Base-by-base conservation (phyloP, 352 stramenopile species). In the Globisporangium canariense region DNA sequence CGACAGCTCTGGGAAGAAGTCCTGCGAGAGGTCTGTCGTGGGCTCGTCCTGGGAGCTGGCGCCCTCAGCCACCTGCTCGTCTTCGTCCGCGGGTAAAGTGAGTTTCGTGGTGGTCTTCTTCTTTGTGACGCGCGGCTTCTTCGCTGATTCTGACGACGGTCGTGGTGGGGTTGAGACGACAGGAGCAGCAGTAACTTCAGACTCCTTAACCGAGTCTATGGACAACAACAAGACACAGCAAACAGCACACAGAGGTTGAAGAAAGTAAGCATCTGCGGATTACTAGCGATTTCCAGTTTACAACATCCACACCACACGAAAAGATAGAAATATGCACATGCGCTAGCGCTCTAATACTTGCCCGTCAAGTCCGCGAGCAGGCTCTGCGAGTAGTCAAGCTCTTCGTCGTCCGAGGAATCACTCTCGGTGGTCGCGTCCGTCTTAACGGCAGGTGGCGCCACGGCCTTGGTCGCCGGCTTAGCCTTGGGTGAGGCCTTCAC, bases 371-470 rank as follows among this genome's bases (percentile, higher is more conserved):
- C 80, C 38, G 83, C 83, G 41, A 93, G 67, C 7, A 93, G 71
- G 67, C 78, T 87, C 65, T 93, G 79, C 43, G 79, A 91, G 66
- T 93, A 93, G 68, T 90, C 78, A 20, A 87, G 56, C 41, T 79
- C 70, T 62, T 93, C 83, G 38, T 91, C 83, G 49, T 89, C 79
- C 2, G 75, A 86, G 18, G 75, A 80, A 41, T 77, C 70, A 50
- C 70, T 74, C 45, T 74, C 65, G 2, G 58, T 66, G 32, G 30
- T 30, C 2, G 55, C 59, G 22, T 67, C 75, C 25, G 16, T 32
- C 49, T 68, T 58, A 13, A 20, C 34, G 52, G 57, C 30, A 55
- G 25, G 36, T 46, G 36, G 9, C 36, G 66, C 36, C 10, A 73
- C 50, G 25, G 58, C 38, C 22, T 58, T 62, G 25, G 71, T 68